phyloP scores from a whole-genome alignment of 163 green algal genomes.

The Scenedesmus sp. region DNA sequence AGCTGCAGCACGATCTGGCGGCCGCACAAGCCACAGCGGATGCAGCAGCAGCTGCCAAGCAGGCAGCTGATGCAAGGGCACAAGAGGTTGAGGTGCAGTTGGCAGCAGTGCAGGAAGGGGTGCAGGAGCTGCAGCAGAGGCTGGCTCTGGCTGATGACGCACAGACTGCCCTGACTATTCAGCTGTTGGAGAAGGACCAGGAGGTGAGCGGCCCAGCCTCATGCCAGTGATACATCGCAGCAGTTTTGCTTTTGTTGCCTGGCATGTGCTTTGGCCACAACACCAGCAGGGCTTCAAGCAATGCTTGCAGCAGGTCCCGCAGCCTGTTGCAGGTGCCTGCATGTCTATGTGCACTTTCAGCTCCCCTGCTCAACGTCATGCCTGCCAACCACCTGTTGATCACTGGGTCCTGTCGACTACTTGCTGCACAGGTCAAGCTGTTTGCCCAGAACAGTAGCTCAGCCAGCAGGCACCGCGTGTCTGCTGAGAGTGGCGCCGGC shows the following conservation, averaged over 20 bases:
- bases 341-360: background rate
- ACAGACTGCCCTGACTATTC: background rate
- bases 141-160: background rate
- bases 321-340: background rate
- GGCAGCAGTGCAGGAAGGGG: background rate
- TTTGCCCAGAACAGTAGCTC: background rate
- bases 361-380: no score
- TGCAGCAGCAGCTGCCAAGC: background rate
- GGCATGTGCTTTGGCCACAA: background rate
- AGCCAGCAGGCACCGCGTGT: background rate
- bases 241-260: background rate
- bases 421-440: background rate
- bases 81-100: slow-evolving; percentile 6
- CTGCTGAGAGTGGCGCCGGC: background rate
- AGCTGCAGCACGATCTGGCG: background rate
- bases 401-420: background rate
- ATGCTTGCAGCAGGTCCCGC: no score
- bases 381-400: background rate
- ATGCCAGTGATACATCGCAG: no score
- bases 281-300: background rate
- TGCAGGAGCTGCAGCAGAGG: slow-evolving; percentile 15
- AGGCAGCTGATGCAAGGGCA: slow-evolving; percentile 1
- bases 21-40: background rate
- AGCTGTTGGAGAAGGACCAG: background rate
- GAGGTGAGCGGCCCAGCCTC: background rate